These are phyloP conservation scores for Aspergillus panamensis DNA, from an alignment of 495 filamentous ascomycete species.

Conservation along the genomic window DNA sequence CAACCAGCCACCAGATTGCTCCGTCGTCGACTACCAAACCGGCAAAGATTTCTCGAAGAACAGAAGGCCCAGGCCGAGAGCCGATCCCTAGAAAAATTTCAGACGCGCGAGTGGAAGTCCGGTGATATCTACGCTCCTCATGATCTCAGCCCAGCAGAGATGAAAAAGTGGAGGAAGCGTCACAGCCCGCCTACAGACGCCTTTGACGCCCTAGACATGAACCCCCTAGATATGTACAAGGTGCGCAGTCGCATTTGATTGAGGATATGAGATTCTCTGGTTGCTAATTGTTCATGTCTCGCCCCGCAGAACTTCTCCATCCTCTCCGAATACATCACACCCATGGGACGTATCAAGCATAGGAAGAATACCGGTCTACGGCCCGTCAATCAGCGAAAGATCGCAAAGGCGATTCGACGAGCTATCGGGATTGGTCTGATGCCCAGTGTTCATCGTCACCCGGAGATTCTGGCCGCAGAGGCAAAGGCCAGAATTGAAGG, in stretches of 20 bases:
- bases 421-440: conserved; percentile 86
- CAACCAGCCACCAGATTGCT: not conserved
- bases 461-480: conserved; percentile 67
- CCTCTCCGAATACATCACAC: conserved; percentile 83
- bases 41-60: conserved; percentile 38
- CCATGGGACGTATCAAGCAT: conserved; percentile 81
- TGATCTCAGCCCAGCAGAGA: conserved; percentile 73
- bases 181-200: conserved; percentile 56
- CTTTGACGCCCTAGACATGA: conserved; percentile 75
- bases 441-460: conserved; percentile 88
- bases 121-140: conserved; percentile 91
- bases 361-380: conserved; percentile 70
- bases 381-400: conserved; percentile 84
- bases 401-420: conserved; percentile 87
- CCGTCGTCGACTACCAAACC: conserved; percentile 31
- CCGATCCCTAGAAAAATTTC: conserved; percentile 35
- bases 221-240: conserved; percentile 81
- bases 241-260: conserved; percentile 42
- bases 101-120: conserved; percentile 55
- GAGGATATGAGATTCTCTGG: not conserved
- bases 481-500: conserved; percentile 29
- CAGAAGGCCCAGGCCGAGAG: conserved; percentile 39
- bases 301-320: conserved; percentile 80
- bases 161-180: conserved; percentile 61
- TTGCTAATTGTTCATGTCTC: conserved; percentile 3